Evolutionary conservation across 441 rosid species (phyloP).

Genomic region (Euphorbia schlechtendalii): DNA sequence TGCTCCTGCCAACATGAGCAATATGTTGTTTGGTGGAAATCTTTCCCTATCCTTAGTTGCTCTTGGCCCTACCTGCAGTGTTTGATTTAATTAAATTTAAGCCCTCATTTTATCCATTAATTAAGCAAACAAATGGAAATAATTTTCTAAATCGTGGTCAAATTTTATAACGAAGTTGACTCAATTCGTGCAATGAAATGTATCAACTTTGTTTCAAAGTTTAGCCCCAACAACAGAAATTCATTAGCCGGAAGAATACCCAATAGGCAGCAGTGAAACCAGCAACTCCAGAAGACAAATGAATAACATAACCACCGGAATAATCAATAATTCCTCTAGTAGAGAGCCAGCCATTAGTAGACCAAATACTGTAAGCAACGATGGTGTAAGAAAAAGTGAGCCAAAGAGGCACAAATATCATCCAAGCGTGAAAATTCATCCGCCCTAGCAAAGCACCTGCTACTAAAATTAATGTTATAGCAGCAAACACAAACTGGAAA

Average conservation of each 20-base stretch:
- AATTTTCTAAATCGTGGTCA: too few relatives aligned
- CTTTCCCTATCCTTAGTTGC: constrained; percentile 42
- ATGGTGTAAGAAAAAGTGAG: constrained; percentile 40
- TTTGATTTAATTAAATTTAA: too few relatives aligned
- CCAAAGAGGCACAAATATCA: constrained; percentile 62
- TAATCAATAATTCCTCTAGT: too few relatives aligned
- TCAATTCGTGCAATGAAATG: too few relatives aligned
- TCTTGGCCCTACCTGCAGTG: constrained; percentile 60
- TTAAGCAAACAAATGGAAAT: too few relatives aligned
- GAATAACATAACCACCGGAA: constrained; percentile 63
- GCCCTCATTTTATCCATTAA: too few relatives aligned
- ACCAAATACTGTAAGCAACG: constrained; percentile 54
- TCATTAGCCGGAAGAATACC: constrained; percentile 41
- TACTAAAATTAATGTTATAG: constrained; percentile 46
- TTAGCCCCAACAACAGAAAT: too few relatives aligned
- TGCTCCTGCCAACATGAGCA: constrained; percentile 51
- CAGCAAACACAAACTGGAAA: constrained; percentile 56
- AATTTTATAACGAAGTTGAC: too few relatives aligned
- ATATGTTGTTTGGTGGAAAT: constrained; percentile 52
- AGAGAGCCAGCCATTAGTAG: too few relatives aligned
- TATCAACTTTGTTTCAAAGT: too few relatives aligned
- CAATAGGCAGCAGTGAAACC: constrained; percentile 69
- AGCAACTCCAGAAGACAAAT: constrained; percentile 63
- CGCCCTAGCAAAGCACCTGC: constrained; percentile 61
- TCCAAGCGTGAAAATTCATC: constrained; percentile 69